Evolutionary conservation across 495 filamentous ascomycete genomes (phyloP).

Genomic region (Trichocladium antarcticum): DNA sequence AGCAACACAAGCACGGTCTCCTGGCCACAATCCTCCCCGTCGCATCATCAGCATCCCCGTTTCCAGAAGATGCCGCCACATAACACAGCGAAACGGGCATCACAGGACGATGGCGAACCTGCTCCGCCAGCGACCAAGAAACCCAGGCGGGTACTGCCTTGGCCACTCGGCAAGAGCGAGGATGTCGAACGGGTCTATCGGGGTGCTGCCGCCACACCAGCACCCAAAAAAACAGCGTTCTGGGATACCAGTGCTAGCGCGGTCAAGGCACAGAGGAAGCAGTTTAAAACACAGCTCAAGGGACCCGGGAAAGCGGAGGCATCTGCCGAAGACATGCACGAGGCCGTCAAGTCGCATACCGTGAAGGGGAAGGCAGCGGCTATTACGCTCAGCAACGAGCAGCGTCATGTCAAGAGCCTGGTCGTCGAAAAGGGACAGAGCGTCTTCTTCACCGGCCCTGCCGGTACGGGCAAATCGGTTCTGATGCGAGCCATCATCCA

Average conservation of each 20-base stretch:
- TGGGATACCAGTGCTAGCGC: slow-evolving; percentile 81
- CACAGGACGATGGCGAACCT: slow-evolving; percentile 15
- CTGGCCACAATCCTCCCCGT: slow-evolving; percentile 28
- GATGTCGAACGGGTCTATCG: slow-evolving; percentile 24
- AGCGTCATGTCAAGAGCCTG: slow-evolving; percentile 67
- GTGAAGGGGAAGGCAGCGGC: slow-evolving; percentile 42
- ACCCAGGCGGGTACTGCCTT: slow-evolving; percentile 25
- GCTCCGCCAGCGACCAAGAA: slow-evolving; percentile 22
- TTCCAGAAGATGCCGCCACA: slow-evolving; percentile 2
- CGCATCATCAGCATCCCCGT: slow-evolving; percentile 15
- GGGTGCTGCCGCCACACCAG: slow-evolving; percentile 19
- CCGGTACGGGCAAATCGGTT: slow-evolving; percentile 95
- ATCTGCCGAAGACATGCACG: slow-evolving; percentile 23
- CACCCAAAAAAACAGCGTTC: slow-evolving; percentile 32
- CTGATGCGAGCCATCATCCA: slow-evolving; percentile 83
- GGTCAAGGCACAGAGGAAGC: slow-evolving; percentile 70
- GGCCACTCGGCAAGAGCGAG: slow-evolving; percentile 17
- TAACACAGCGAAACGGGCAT: slow-evolving; percentile 25
- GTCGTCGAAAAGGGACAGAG: slow-evolving; percentile 68
- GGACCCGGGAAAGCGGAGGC: slow-evolving; percentile 25
- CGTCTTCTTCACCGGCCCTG: slow-evolving; percentile 96
- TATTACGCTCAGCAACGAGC: slow-evolving; percentile 74
- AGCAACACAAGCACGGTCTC: slow-evolving; percentile 18
- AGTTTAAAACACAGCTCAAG: slow-evolving; percentile 50
- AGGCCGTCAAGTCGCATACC: slow-evolving; percentile 24